phyloP scores from a whole-genome alignment of 2,329 filamentous ascomycete genomes.

The Xenoacremonium recifei region DNA sequence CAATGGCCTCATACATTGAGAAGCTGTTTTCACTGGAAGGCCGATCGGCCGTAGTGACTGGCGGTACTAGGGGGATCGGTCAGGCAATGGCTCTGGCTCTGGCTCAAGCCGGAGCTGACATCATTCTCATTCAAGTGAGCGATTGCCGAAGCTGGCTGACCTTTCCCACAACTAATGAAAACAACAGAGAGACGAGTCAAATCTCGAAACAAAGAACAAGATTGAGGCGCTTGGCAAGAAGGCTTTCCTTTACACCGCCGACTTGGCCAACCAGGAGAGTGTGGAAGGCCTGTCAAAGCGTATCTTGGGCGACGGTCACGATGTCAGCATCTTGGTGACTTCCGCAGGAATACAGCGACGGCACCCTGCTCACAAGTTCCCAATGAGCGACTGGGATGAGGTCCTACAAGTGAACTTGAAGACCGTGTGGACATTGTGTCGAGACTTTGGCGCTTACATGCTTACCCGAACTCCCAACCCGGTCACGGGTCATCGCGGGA shows the following conservation, averaged over 20 bases:
- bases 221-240: slow-evolving; percentile 13
- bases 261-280: slow-evolving; percentile 15
- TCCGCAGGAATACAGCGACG: slow-evolving; percentile 66
- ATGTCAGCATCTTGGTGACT: slow-evolving; percentile 60
- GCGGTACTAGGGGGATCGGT: slow-evolving; percentile 21
- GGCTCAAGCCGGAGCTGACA: slow-evolving; percentile 18
- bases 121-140: slow-evolving; percentile 10
- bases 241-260: slow-evolving; percentile 16
- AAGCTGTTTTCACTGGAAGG: slow-evolving; percentile 19
- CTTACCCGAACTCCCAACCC: slow-evolving; percentile 45
- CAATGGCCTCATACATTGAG: slow-evolving; percentile 13
- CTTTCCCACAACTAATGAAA: background rate
- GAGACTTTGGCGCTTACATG: slow-evolving; percentile 73
- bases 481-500: slow-evolving; percentile 52
- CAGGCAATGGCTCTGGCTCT: slow-evolving; percentile 20
- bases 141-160: background rate
- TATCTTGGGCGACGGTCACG: slow-evolving; percentile 20
- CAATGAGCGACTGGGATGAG: slow-evolving; percentile 62
- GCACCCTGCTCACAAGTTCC: slow-evolving; percentile 62
- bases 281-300: slow-evolving; percentile 14
- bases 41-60: slow-evolving; percentile 18
- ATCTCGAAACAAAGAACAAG: slow-evolving; percentile 16
- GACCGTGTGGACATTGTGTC: slow-evolving; percentile 69
- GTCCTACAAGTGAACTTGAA: slow-evolving; percentile 76
- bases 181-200: slow-evolving; percentile 16